Percentiles rank a stretch among this genome's conserved stretches.
These are phyloP conservation scores for Fonsecaea erecta DNA, from an alignment of 2,329 filamentous ascomycete genomes.

Conservation along the genomic window DNA sequence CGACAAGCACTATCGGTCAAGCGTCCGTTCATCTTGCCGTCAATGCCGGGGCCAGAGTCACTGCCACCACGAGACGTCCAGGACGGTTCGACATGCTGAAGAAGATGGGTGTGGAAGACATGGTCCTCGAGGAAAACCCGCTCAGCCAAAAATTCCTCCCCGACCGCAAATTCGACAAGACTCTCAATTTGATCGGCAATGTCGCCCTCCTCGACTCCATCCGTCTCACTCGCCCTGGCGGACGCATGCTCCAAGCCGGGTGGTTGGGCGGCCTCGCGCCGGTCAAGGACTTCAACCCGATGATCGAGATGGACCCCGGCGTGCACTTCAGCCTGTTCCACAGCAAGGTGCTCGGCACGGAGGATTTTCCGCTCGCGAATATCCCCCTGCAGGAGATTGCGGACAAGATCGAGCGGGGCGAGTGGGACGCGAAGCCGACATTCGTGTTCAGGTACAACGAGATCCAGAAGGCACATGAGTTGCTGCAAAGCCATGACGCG, in stretches of 20 bases:
- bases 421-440: slow-evolving; percentile 41
- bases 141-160: slow-evolving; percentile 32
- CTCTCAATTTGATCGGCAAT: slow-evolving; percentile 50
- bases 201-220: slow-evolving; percentile 48
- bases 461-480: slow-evolving; percentile 43
- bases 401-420: slow-evolving; percentile 43
- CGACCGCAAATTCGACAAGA: slow-evolving; percentile 43
- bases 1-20: slow-evolving; percentile 49
- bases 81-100: slow-evolving; percentile 40
- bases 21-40: slow-evolving; percentile 48
- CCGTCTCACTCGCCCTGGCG: slow-evolving; percentile 43
- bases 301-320: slow-evolving; percentile 52
- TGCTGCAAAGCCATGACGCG: slow-evolving; percentile 43
- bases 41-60: slow-evolving; percentile 45
- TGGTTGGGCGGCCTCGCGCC: slow-evolving; percentile 50
- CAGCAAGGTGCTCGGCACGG: slow-evolving; percentile 46
- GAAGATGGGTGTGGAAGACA: slow-evolving; percentile 40
- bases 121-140: slow-evolving; percentile 38
- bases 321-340: slow-evolving; percentile 55
- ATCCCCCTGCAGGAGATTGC: slow-evolving; percentile 50
- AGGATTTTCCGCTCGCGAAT: slow-evolving; percentile 46
- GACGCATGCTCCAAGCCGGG: slow-evolving; percentile 47
- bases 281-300: slow-evolving; percentile 49
- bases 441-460: slow-evolving; percentile 44
- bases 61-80: slow-evolving; percentile 46